Base-by-base conservation (phyloP, 1,139 yeast species). In the Arxiozyma bovina region DNA sequence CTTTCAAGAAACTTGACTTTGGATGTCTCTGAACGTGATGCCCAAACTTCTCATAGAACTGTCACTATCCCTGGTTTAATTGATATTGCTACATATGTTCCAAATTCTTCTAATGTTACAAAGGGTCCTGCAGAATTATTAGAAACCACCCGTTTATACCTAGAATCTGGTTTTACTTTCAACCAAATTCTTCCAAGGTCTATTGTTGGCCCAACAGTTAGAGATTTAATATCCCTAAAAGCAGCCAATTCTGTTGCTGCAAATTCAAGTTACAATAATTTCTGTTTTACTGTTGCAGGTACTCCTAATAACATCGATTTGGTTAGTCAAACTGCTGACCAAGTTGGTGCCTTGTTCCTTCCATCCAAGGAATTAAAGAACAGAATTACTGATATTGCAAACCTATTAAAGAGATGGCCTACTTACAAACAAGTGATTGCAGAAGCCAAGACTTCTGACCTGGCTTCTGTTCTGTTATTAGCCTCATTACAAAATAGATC, bases 91-190 rank as follows among this genome's bases (percentile, higher is more conserved):
- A 79, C 96, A 3, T 87, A 85, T 70, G 83, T 86, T 64, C 93
- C 96, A 59, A 76, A 84, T 42, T 76, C 82, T 59, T 76, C 81
- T 42, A 79, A 80, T 54, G 70, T 71, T 51, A 65, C 70, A 20
- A 62, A 68, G 23, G 77, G 78, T 50, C 72, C 82, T 43, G 66
- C 63, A 20, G 82, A 78, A 60, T 79, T 87, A 63, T 88, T 82
- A 70, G 76, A 77, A 53, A 79, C 85, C 51, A 80, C 95, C 56
- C 83, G 85, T 71, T 75, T 81, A 50, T 82, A 95, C 50, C 77
- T 90, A 64, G 83, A 85, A 58, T 77, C 96, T 57, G 99, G 99
- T 62, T 91, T 93, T 77, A 86, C 96, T 52, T 87, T 86, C 77
- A 82, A 84, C 65, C 82, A 93, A 44, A 78, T 89, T 69, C 77